A percentile compares a stretch with the other conserved stretches of the same genome.
phyloP scores from a whole-genome alignment of 2,329 filamentous ascomycete genomes.

The Meredithiella fracta region DNA sequence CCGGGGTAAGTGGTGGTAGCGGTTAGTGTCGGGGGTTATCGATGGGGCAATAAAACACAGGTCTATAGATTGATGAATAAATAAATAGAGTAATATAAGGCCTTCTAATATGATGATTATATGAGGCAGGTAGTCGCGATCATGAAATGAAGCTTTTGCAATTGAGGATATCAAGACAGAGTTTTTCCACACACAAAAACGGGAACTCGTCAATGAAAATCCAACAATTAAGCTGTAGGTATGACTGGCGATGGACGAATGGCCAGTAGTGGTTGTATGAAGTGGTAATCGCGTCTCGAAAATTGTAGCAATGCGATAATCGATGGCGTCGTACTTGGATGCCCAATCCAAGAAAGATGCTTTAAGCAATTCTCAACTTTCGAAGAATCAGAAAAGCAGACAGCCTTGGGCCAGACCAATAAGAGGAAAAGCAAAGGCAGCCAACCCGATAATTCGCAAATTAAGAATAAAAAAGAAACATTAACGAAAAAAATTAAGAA shows the following conservation, averaged over 20 bases:
- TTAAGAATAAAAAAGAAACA: background rate
- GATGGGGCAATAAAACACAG: background rate
- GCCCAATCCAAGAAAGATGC: background rate
- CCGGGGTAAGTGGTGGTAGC: background rate
- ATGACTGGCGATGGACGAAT: background rate
- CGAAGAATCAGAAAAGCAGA: background rate
- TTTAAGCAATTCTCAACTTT: background rate
- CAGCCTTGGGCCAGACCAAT: background rate
- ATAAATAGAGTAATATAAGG: background rate
- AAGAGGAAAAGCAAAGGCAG: too few species aligned
- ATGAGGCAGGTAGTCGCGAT: background rate
- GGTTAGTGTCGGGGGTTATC: background rate
- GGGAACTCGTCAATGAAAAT: background rate
- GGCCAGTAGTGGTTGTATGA: background rate
- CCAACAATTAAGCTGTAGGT: background rate
- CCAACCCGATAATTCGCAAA: background rate
- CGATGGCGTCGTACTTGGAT: background rate
- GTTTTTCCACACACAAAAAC: background rate
- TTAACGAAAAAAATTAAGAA: background rate
- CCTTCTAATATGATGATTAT: background rate
- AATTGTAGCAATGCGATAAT: background rate
- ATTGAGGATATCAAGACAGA: background rate
- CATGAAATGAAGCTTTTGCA: constrained; percentile 1
- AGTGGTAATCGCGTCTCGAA: background rate
- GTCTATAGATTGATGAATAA: background rate